phyloP scores from a whole-genome alignment of 2,329 filamentous ascomycete genomes.

The Diplocarpon rosae region DNA sequence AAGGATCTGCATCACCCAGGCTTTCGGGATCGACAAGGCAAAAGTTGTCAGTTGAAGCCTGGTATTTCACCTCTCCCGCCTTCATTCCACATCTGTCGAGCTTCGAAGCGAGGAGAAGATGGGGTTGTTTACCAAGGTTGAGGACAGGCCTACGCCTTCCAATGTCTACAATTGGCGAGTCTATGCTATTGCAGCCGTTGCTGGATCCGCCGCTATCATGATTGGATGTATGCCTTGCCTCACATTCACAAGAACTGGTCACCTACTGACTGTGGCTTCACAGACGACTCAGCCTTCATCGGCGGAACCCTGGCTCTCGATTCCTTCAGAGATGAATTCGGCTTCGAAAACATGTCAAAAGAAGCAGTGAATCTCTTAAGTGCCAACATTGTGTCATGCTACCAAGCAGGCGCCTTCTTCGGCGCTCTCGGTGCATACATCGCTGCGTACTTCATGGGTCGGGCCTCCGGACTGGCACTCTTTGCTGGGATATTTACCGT shows the following conservation, averaged over 20 bases:
- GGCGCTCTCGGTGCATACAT: constrained; percentile 61
- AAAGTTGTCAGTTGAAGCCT: constrained; percentile 1
- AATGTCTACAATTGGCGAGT: constrained; percentile 52
- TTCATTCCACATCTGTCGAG: background rate
- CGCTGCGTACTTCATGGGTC: constrained; percentile 55
- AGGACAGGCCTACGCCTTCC: constrained; percentile 45
- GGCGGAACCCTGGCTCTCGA: constrained; percentile 62
- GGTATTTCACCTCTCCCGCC: background rate
- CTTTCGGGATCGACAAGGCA: constrained; percentile 5
- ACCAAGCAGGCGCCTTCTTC: constrained; percentile 78
- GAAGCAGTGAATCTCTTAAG: constrained; percentile 47
- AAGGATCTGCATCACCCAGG: constrained; percentile 6
- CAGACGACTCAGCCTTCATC: constrained; percentile 61
- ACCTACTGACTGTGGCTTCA: background rate
- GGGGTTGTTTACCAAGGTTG: constrained; percentile 39
- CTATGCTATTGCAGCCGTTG: constrained; percentile 41
- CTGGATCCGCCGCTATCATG: constrained; percentile 45
- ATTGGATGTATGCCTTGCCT: constrained; percentile 31
- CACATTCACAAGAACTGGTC: too few relatives aligned
- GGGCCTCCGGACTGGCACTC: constrained; percentile 50
- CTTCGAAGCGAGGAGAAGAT: constrained; percentile 10
- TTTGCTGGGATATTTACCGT: constrained; percentile 55
- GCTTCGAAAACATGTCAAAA: constrained; percentile 39
- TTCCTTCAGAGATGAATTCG: constrained; percentile 60
- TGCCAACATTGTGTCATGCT: constrained; percentile 69